Percentiles rank a stretch among this genome's conserved stretches.
Conservation (phyloP, 176 grass and related monocot genomes). For the Hsuehochloa calcarea region DNA sequence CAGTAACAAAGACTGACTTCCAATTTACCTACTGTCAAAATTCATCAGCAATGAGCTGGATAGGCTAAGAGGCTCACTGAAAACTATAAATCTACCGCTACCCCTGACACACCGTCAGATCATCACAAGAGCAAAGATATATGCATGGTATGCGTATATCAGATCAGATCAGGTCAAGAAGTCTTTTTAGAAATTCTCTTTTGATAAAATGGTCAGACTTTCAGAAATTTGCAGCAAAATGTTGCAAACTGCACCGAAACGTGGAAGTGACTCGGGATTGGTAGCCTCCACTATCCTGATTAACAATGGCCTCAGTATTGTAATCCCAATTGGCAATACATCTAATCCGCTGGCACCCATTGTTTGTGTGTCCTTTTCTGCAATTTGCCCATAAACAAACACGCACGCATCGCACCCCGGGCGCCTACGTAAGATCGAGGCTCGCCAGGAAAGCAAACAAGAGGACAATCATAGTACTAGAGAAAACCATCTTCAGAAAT, state of each 20-base stretch:
- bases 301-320: conserved; percentile 29
- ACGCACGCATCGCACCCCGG: neutral
- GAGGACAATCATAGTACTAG: conserved; percentile 19
- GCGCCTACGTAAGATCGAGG: neutral
- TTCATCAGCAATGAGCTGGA: no score
- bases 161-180: conserved; percentile 20
- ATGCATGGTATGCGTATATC: neutral
- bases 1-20: no score
- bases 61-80: no score
- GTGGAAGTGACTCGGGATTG: conserved; percentile 42
- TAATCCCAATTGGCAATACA: conserved; percentile 42
- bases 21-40: no score
- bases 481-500: neutral
- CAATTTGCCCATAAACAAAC: conserved; percentile 42
- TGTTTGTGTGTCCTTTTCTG: conserved; percentile 19
- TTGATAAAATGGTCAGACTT: neutral
- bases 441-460: neutral
- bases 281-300: conserved; percentile 36
- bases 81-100: neutral
- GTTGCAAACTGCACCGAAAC: conserved; percentile 14
- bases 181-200: neutral
- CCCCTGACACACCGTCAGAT: neutral
- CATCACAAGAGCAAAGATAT: neutral
- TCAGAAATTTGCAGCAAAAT: neutral
- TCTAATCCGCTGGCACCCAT: conserved; percentile 33